Evolutionary conservation across 2,329 filamentous ascomycete species (phyloP), one percentile per base, ranked within the genome.

Genomic region (Ascochyta lentis): DNA sequence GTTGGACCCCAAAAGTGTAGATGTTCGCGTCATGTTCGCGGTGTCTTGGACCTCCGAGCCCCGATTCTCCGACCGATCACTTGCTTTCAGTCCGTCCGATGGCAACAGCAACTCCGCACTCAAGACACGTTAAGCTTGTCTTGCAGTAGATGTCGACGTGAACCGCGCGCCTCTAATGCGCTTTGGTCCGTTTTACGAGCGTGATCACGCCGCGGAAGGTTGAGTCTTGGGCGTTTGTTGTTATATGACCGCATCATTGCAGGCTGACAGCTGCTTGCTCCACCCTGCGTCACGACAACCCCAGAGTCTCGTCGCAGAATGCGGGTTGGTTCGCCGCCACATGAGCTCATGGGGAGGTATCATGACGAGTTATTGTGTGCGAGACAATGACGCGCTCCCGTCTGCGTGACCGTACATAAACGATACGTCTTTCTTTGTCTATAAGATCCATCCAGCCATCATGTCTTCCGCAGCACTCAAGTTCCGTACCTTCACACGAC

Each of bases 381-480:
- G 24, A 12, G 38, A 26, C 22, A 13, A 47, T 51, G 47, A 51
- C 42, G 47, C 43, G 31, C 42, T 19, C 33, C 47, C 23, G 39
- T 26, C 42, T 47, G 41, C 24, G 46, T 46, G 41, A 42, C 29
- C 16, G 43, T 52, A 54, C 49, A 49, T 52, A 49, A 53, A 52
- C 55, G 22, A 41, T 49, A 41, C 31, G 15, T 41, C 41, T 10
- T 19, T 38, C 37, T 3, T 50, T 47, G 23, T 56, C 47, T 51
- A 51, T 56, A 50, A 56, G 27, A 52, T 41, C 40, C 44, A 57
- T 49, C n/a, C 15, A 26, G 22, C 48, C 51, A 58, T 45, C 42
- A 68, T 68, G 64, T 60, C 62, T 41, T 56, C 63, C 40, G 55
- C 58, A 35, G 56, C 62, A 48, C 54, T 61, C 57, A 63, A 63